Evolutionary conservation across 2,329 filamentous ascomycete species (phyloP).

Genomic region (Diaporthe destruens): DNA sequence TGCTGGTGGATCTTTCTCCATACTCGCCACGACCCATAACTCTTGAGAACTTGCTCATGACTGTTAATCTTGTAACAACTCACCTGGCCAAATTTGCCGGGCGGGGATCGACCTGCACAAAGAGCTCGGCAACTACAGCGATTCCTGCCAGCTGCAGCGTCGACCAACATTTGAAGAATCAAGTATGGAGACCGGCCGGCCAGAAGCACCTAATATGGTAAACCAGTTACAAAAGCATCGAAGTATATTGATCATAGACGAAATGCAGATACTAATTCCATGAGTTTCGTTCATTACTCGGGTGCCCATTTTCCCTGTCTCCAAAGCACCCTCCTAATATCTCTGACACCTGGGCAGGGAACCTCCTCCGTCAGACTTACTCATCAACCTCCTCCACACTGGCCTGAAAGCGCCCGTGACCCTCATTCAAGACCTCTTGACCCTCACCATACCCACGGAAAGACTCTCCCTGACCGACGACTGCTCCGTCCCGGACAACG

Average conservation of each 20-base stretch:
- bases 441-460: not conserved
- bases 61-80: too few species aligned
- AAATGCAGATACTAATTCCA: not conserved
- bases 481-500: not conserved
- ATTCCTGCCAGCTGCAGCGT: not conserved
- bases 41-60: too few species aligned
- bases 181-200: too few species aligned
- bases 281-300: not conserved
- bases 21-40: constrained; percentile 57
- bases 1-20: constrained; percentile 85
- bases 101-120: not conserved
- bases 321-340: not conserved
- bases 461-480: not conserved
- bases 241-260: not conserved
- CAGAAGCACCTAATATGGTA: not conserved
- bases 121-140: not conserved
- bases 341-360: too few species aligned
- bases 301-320: not conserved
- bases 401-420: not conserved
- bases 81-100: not conserved
- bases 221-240: not conserved
- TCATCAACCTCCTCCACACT: not conserved
- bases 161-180: not conserved
- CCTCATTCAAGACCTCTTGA: not conserved
- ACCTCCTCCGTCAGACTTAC: not conserved